phyloP scores from a whole-genome alignment of 73 alveolate genomes.

The Breviolum minutum region DNA sequence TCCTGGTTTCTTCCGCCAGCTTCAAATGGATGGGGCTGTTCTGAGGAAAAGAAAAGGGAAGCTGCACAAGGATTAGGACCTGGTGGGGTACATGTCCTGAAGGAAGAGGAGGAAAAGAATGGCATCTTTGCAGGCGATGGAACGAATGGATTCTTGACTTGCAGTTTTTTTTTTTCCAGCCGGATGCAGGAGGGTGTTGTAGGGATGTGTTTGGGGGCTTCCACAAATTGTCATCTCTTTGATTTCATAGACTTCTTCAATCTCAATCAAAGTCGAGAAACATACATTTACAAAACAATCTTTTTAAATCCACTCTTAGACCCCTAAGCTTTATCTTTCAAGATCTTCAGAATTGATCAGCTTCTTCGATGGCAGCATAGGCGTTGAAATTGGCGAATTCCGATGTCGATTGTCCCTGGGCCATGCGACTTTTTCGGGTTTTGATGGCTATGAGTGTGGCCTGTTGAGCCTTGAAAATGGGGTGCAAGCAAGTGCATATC shows the following conservation, averaged over 20 bases:
- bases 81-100: neutral
- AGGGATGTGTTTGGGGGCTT: neutral
- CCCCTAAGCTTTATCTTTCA: too few species aligned
- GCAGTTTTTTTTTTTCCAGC: too few species aligned
- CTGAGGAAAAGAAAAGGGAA: slow-evolving; percentile 25
- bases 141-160: slow-evolving; percentile 3
- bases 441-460: too few species aligned
- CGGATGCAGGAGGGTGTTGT: too few species aligned
- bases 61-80: slow-evolving; percentile 16
- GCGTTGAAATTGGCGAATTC: slow-evolving; percentile 1
- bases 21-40: neutral
- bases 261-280: too few species aligned
- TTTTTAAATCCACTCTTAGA: too few species aligned
- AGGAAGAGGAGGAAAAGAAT: slow-evolving; percentile 5
- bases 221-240: neutral
- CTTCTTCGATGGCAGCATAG: neutral
- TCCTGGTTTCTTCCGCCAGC: neutral
- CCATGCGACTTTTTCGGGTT: neutral
- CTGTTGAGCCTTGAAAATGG: too few species aligned
- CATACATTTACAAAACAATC: too few species aligned
- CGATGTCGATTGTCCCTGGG: neutral
- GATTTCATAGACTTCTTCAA: too few species aligned
- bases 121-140: slow-evolving; percentile 50
- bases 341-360: too few species aligned
- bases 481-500: too few species aligned